Evolutionary conservation across 208 protist species (phyloP).

Genomic region (Wallacemonas rigidus): DNA sequence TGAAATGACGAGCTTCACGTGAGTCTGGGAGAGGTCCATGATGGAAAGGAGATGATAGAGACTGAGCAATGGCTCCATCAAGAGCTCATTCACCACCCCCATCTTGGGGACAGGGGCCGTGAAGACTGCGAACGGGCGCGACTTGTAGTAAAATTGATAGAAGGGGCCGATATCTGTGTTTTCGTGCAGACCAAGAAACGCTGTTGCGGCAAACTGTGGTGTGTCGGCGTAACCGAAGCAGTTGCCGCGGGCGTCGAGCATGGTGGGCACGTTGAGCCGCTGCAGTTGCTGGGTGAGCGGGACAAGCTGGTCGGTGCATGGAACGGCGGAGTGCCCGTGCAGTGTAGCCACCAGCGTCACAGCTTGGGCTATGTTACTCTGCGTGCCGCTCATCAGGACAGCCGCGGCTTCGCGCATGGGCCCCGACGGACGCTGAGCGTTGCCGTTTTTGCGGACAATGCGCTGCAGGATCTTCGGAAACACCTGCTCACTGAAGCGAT

Average conservation of each 20-base stretch:
- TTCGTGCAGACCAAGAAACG: conserved; percentile 59
- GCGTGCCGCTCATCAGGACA: conserved; percentile 29
- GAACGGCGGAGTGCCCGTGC: conserved; percentile 48
- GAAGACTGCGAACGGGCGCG: conserved; percentile 65
- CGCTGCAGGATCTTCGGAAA: conserved; percentile 57
- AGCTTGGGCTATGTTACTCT: conserved; percentile 47
- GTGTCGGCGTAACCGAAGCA: conserved; percentile 43
- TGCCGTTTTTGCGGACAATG: conserved; percentile 24
- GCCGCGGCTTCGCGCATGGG: conserved; percentile 33
- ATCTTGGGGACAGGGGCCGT: conserved; percentile 36
- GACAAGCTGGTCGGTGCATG: conserved; percentile 41
- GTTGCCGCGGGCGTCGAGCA: conserved; percentile 48
- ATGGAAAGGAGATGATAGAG: conserved; percentile 65
- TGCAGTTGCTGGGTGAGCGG: conserved; percentile 51
- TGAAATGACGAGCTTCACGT: conserved; percentile 71
- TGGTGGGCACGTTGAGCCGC: conserved; percentile 42
- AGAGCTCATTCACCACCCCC: conserved; percentile 45
- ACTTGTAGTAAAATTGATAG: conserved; percentile 70
- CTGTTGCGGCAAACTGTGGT: conserved; percentile 55
- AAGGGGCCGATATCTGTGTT: conserved; percentile 52
- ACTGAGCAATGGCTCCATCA: conserved; percentile 65
- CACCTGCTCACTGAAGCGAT: conserved; percentile 67
- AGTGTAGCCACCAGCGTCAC: conserved; percentile 63
- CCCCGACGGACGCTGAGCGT: background rate
- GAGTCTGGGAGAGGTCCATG: conserved; percentile 37